A percentile compares a stretch with the other conserved stretches of the same genome.
phyloP scores from a whole-genome alignment of 495 filamentous ascomycete genomes.

The Xylaria venustula region DNA sequence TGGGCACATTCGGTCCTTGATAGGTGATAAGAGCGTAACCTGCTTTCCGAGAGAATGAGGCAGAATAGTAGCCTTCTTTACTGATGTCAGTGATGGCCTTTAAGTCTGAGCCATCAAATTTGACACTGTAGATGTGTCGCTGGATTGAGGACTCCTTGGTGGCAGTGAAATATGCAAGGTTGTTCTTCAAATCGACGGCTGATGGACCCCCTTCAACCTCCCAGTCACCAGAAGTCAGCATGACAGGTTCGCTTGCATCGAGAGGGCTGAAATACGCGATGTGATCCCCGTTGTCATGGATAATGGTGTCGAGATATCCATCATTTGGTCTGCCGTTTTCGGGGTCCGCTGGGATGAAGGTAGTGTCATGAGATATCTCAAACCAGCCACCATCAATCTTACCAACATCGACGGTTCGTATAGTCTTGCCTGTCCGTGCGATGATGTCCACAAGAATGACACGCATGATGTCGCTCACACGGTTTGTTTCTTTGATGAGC shows the following conservation, averaged over 20 bases:
- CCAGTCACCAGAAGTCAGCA: constrained; percentile 88
- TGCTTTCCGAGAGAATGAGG: constrained; percentile 79
- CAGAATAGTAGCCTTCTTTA: constrained; percentile 77
- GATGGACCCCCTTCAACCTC: constrained; percentile 90
- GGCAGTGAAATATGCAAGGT: constrained; percentile 85
- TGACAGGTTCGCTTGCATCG: constrained; percentile 72
- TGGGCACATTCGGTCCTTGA: constrained; percentile 80
- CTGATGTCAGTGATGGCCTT: constrained; percentile 70
- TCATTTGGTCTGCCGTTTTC: constrained; percentile 72
- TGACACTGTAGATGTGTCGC: constrained; percentile 86
- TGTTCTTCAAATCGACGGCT: constrained; percentile 78
- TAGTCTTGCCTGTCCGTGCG: constrained; percentile 70
- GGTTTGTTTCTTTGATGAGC: constrained; percentile 86
- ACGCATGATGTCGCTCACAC: constrained; percentile 86
- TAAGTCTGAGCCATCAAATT: constrained; percentile 71
- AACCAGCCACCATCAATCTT: constrained; percentile 94
- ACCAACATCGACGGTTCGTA: constrained; percentile 73
- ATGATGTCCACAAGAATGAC: constrained; percentile 83
- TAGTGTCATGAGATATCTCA: constrained; percentile 84
- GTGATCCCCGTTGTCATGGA: constrained; percentile 85
- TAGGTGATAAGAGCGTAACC: constrained; percentile 83
- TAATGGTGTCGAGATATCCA: constrained; percentile 90
- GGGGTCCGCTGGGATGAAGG: constrained; percentile 82
- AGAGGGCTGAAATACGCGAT: constrained; percentile 93
- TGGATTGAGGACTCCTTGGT: constrained; percentile 86